A percentile compares a stretch with the other conserved stretches of the same genome.
These are phyloP conservation scores for Panellus pusillus DNA, from an alignment of 768 basidiomycete species.

Conservation along the genomic window DNA sequence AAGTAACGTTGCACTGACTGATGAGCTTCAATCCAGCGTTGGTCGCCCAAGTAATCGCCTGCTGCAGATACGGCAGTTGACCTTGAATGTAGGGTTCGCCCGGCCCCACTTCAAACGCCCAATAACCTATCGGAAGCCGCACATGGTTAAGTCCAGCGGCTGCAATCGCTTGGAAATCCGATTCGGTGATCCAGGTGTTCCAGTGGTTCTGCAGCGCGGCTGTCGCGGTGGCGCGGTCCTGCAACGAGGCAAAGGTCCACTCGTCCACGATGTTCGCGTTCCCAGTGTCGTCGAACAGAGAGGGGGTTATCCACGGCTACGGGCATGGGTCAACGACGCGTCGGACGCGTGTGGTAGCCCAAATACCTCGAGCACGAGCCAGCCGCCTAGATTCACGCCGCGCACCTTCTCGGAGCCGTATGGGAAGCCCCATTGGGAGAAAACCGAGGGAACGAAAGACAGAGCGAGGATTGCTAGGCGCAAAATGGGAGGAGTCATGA, in stretches of 20 bases:
- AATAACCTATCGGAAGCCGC: slow-evolving; percentile 85
- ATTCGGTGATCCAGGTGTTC: slow-evolving; percentile 82
- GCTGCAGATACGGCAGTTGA: slow-evolving; percentile 66
- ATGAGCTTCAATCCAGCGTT: slow-evolving; percentile 76
- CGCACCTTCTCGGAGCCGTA: slow-evolving; percentile 76
- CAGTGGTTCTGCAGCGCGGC: slow-evolving; percentile 64
- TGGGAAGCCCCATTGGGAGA: slow-evolving; percentile 62
- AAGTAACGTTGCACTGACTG: not conserved
- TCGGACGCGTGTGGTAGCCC: not conserved
- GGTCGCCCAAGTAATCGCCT: slow-evolving; percentile 71
- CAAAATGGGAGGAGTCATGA: slow-evolving; percentile 23
- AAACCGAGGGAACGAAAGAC: slow-evolving; percentile 32
- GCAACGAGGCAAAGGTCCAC: slow-evolving; percentile 72
- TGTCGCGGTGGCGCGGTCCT: slow-evolving; percentile 49
- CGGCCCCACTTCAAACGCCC: slow-evolving; percentile 78
- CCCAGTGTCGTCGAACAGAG: slow-evolving; percentile 68
- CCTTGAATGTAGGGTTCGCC: slow-evolving; percentile 82
- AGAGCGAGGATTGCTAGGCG: slow-evolving; percentile 26
- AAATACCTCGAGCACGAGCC: slow-evolving; percentile 48
- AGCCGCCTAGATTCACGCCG: slow-evolving; percentile 79
- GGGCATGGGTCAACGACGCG: slow-evolving; percentile 11
- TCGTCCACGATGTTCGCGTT: slow-evolving; percentile 67
- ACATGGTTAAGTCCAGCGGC: slow-evolving; percentile 82
- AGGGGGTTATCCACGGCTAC: slow-evolving; percentile 79
- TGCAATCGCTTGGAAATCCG: slow-evolving; percentile 74